Base-by-base conservation (phyloP, 192 early-diverging fungal species). In the Bifiguratus adelaidae region DNA sequence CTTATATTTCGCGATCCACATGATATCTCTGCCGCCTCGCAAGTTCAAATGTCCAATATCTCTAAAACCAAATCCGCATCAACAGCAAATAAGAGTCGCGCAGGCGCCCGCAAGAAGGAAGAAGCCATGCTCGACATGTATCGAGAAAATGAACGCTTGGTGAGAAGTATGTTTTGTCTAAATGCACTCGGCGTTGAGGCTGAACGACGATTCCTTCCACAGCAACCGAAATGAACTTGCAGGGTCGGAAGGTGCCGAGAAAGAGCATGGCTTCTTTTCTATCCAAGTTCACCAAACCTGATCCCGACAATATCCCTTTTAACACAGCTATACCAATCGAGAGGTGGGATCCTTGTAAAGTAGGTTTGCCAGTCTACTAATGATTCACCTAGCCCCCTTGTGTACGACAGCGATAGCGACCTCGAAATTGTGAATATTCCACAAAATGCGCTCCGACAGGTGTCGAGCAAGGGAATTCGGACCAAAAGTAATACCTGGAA, bases 321-420 rank as follows among this genome's bases (percentile, higher is more conserved):
- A 5, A 7, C 37, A 40, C 16, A 40, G 5, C 37, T 20, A 40
- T 20, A 40, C 0, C 0, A 11, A 7, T 5, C 6, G 22, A 40
- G 13, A 40, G n/a, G n/a, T n/a, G n/a, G n/a, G n/a, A n/a, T n/a
- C n/a, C n/a, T n/a, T n/a, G n/a, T n/a, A n/a, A n/a, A n/a, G n/a
- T n/a, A n/a, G n/a, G n/a, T n/a, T n/a, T n/a, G n/a, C n/a, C n/a
- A n/a, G n/a, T n/a, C n/a, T n/a, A n/a, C n/a, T n/a, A n/a, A n/a
- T n/a, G n/a, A n/a, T n/a, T n/a, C n/a, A n/a, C n/a, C 37, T 15
- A 5, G 16, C 7, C 16, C 7, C 15, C 22, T 40, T 15, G 22
- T 21, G 7, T 18, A 42, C 23, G 51, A 47, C 13, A 50, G 42
- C 25, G 52, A 54, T 7, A 53, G 52, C 44, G 58, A 60, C 32